Evolutionary conservation across 2,329 filamentous ascomycete genomes (phyloP).

Genomic region (Didymella pomorum): DNA sequence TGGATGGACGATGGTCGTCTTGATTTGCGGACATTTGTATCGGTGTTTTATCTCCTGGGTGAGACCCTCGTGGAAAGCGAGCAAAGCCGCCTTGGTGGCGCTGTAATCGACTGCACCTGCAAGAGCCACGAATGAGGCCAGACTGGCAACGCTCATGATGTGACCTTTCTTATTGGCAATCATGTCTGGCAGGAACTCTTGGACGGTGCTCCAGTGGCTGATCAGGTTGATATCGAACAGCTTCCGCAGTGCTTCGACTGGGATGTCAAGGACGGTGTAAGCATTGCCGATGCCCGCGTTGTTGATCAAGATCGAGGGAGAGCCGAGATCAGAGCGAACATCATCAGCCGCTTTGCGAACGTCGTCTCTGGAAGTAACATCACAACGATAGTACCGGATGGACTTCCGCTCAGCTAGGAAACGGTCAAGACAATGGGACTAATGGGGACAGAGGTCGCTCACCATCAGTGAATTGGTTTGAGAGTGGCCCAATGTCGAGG

Average conservation of each 20-base stretch:
- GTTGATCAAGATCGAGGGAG: conserved; percentile 48
- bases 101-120: conserved; percentile 48
- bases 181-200: conserved; percentile 51
- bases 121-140: conserved; percentile 45
- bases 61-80: conserved; percentile 48
- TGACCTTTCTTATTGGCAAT: conserved; percentile 48
- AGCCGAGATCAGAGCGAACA: conserved; percentile 44
- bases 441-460: conserved; percentile 5
- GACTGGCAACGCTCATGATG: conserved; percentile 47
- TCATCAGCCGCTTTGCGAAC: conserved; percentile 41
- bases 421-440: conserved; percentile 20
- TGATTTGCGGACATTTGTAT: conserved; percentile 54
- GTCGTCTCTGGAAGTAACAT: conserved; percentile 43
- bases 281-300: conserved; percentile 50
- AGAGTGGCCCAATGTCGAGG: conserved; percentile 45
- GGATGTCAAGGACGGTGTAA: conserved; percentile 43
- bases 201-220: conserved; percentile 49
- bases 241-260: conserved; percentile 33
- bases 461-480: conserved; percentile 40
- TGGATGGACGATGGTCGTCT: conserved; percentile 55
- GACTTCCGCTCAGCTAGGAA: conserved; percentile 30
- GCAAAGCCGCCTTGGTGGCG: conserved; percentile 45
- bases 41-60: conserved; percentile 53
- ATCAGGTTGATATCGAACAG: conserved; percentile 49
- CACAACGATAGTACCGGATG: conserved; percentile 43